These are phyloP conservation scores for Margaritispora aquatica DNA, from an alignment of 495 filamentous ascomycete genomes.

Conservation along the genomic window DNA sequence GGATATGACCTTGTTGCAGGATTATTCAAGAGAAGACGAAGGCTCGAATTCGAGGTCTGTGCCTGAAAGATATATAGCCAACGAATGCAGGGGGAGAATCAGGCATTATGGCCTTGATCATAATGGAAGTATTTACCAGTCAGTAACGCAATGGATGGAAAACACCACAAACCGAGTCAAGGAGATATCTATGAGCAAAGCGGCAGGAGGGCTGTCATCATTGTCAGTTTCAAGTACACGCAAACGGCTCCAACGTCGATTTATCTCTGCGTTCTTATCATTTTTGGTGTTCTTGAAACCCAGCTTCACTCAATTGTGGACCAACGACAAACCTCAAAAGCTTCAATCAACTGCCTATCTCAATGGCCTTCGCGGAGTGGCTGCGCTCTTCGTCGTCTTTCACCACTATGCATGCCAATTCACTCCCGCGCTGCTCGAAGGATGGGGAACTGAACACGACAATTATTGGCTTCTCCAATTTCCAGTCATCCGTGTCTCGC, in stretches of 20 bases:
- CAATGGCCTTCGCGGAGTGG: conserved; percentile 45
- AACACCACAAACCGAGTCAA: background rate
- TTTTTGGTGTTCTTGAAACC: background rate
- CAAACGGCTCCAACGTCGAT: background rate
- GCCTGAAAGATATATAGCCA: too few relatives aligned
- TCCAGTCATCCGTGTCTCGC: conserved; percentile 52
- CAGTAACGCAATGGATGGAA: background rate
- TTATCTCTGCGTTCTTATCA: background rate
- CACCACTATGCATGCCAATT: conserved; percentile 26
- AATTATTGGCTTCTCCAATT: conserved; percentile 45
- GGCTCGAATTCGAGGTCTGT: too few relatives aligned
- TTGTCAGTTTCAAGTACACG: background rate
- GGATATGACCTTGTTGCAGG: background rate
- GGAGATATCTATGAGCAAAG: background rate
- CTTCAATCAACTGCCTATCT: conserved; percentile 44
- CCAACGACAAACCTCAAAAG: conserved; percentile 2
- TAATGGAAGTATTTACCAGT: background rate
- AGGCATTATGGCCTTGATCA: too few relatives aligned
- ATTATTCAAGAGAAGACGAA: background rate
- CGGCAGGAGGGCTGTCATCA: background rate
- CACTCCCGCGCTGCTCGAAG: background rate
- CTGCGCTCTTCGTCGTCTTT: conserved; percentile 44
- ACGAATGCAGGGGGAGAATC: too few relatives aligned
- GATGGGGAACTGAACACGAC: conserved; percentile 31
- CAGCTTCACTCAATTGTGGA: conserved; percentile 27